phyloP scores from a whole-genome alignment of 1,139 yeast species.

The Blastobotrys malaysiensis region DNA sequence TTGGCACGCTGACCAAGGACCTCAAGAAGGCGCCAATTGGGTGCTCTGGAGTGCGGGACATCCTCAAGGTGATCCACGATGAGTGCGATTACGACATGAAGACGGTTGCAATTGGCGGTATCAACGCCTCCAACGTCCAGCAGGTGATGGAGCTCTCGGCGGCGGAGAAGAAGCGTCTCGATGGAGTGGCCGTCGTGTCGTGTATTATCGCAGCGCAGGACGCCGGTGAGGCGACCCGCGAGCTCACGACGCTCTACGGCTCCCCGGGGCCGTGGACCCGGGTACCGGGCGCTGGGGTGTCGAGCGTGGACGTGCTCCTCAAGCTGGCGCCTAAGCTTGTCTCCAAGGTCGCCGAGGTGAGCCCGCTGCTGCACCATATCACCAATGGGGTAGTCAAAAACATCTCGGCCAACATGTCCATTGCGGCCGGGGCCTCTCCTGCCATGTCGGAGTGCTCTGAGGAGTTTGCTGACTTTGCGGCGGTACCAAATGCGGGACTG shows the following conservation, averaged over 20 bases:
- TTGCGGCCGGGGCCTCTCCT: slow-evolving; percentile 84
- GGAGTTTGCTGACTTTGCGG: slow-evolving; percentile 66
- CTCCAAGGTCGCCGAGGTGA: slow-evolving; percentile 15
- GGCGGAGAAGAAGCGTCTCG: slow-evolving; percentile 40
- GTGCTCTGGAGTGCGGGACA: slow-evolving; percentile 55
- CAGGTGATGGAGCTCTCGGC: slow-evolving; percentile 50
- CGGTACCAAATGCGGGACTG: slow-evolving; percentile 48
- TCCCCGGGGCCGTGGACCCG: slow-evolving; percentile 22
- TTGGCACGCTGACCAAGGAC: slow-evolving; percentile 67
- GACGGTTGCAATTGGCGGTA: slow-evolving; percentile 84
- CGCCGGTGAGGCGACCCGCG: slow-evolving; percentile 51
- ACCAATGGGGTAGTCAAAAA: slow-evolving; percentile 89
- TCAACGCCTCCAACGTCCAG: slow-evolving; percentile 59
- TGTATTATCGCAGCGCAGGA: slow-evolving; percentile 69
- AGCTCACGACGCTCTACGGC: slow-evolving; percentile 21
- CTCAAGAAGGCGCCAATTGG: slow-evolving; percentile 54
- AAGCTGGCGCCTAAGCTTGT: slow-evolving; percentile 18
- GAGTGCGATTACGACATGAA: slow-evolving; percentile 35
- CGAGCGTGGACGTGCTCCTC: neutral
- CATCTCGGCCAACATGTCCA: slow-evolving; percentile 82
- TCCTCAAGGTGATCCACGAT: slow-evolving; percentile 46
- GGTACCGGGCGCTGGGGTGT: slow-evolving; percentile 13
- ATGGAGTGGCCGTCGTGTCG: slow-evolving; percentile 84
- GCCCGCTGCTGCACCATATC: slow-evolving; percentile 78
- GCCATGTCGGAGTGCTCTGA: slow-evolving; percentile 77